Conservation (phyloP, 306 rosid genomes). For the Mucuna pruriens region DNA sequence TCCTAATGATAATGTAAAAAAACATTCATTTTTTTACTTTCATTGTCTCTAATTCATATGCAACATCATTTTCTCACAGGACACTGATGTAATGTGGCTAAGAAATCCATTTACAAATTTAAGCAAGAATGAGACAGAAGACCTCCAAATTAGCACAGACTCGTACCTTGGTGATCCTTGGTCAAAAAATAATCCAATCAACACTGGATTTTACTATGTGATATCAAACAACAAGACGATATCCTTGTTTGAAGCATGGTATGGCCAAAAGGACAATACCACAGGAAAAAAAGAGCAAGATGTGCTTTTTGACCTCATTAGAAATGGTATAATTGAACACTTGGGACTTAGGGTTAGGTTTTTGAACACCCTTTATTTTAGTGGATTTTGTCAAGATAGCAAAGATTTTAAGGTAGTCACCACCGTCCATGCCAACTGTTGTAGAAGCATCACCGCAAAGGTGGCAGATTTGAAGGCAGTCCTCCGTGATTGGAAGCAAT, state of each 20-base stretch:
- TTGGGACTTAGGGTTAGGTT: constrained; percentile 69
- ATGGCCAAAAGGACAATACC: constrained; percentile 57
- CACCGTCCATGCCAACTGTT: constrained; percentile 86
- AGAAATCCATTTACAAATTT: constrained; percentile 69
- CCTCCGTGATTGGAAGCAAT: constrained; percentile 74
- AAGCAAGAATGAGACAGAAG: constrained; percentile 61
- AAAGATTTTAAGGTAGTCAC: constrained; percentile 57
- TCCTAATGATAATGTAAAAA: not conserved
- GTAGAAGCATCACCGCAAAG: constrained; percentile 73
- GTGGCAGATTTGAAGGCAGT: constrained; percentile 51
- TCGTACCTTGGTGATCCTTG: constrained; percentile 52
- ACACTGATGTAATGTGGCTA: constrained; percentile 85
- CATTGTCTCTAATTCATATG: not conserved
- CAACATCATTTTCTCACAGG: constrained; percentile 46
- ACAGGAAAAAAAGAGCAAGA: constrained; percentile 77
- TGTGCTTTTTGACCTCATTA: constrained; percentile 54
- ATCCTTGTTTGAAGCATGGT: constrained; percentile 68
- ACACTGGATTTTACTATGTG: constrained; percentile 77
- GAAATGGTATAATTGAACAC: constrained; percentile 42
- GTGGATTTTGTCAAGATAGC: constrained; percentile 87
- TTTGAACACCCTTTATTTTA: constrained; percentile 71
- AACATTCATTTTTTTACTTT: not conserved
- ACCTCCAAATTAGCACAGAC: constrained; percentile 75
- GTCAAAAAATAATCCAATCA: constrained; percentile 50
- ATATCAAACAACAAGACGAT: constrained; percentile 75